Conservation (phyloP, 805 yeast species). For the Teunomyces kruisii region DNA sequence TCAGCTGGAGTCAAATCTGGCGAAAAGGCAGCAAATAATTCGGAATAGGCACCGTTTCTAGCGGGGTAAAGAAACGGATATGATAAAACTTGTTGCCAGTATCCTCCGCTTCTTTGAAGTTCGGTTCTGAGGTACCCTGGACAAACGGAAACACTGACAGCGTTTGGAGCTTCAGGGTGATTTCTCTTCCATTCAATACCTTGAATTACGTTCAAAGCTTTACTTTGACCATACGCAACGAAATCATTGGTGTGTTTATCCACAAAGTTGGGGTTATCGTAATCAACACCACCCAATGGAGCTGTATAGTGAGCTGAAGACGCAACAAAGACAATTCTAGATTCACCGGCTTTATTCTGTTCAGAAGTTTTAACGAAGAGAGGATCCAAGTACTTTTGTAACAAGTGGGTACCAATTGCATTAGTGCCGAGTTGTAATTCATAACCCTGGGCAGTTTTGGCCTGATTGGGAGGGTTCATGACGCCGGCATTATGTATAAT, state of each 20-base stretch:
- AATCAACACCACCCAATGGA: conserved; percentile 32
- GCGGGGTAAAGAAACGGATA: conserved; percentile 10
- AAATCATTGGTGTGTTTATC: conserved; percentile 4
- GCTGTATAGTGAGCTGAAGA: conserved; percentile 35
- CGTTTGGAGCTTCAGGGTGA: conserved; percentile 25
- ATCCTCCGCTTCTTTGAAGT: conserved; percentile 24
- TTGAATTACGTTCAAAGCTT: conserved; percentile 40
- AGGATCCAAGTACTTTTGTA: conserved; percentile 40
- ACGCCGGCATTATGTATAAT: conserved; percentile 30
- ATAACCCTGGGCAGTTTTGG: conserved; percentile 42
- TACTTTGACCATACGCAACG: conserved; percentile 42
- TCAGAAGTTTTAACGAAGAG: conserved; percentile 32
- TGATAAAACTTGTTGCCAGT: not conserved
- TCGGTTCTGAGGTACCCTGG: conserved; percentile 43
- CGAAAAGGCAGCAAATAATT: conserved; percentile 40
- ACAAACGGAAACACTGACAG: conserved; percentile 35
- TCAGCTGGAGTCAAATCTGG: conserved; percentile 34
- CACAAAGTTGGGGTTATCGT: conserved; percentile 29
- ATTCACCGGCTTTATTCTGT: conserved; percentile 17
- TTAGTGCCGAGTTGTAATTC: conserved; percentile 50
- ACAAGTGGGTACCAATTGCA: conserved; percentile 45
- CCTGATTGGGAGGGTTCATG: conserved; percentile 36
- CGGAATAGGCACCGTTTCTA: conserved; percentile 45
- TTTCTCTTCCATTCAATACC: conserved; percentile 32
- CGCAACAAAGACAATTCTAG: conserved; percentile 47